These are phyloP conservation scores for Poteriospumella lacustris DNA, from an alignment of 108 stramenopile genomes.

Conservation along the genomic window DNA sequence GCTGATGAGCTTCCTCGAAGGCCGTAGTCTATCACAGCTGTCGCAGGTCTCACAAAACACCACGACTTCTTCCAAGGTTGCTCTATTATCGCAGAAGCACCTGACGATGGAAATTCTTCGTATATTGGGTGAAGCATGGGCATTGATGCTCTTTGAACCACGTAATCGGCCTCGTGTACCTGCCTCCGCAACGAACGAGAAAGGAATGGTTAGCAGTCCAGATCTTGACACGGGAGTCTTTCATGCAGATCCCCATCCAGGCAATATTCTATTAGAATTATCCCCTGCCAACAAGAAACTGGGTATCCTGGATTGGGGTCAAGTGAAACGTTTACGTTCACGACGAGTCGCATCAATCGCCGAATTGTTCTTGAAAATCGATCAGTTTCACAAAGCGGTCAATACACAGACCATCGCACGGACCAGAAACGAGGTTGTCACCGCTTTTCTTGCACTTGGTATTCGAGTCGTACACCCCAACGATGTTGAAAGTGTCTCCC, in stretches of 20 bases:
- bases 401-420: no score
- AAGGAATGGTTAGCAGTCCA: no score
- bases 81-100: constrained; percentile 28
- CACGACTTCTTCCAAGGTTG: background rate
- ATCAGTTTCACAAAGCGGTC: no score
- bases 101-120: constrained; percentile 45
- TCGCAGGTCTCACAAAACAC: background rate
- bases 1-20: constrained; percentile 70
- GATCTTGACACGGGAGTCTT: no score
- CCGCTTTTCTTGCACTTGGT: constrained; percentile 36
- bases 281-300: constrained; percentile 31
- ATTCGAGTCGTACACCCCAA: constrained; percentile 39
- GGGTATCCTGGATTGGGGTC: constrained; percentile 47
- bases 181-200: no score
- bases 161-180: no score
- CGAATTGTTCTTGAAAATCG: background rate
- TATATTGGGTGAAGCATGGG: constrained; percentile 60
- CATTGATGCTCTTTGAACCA: constrained; percentile 52
- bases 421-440: background rate
- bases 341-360: background rate
- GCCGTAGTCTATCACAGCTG: constrained; percentile 44
- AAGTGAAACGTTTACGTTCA: constrained; percentile 30
- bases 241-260: constrained; percentile 70
- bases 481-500: constrained; percentile 37
- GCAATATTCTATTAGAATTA: constrained; percentile 64